Conservation (phyloP, 1,139 yeast species). For the Meyerozyma elateridarum region DNA sequence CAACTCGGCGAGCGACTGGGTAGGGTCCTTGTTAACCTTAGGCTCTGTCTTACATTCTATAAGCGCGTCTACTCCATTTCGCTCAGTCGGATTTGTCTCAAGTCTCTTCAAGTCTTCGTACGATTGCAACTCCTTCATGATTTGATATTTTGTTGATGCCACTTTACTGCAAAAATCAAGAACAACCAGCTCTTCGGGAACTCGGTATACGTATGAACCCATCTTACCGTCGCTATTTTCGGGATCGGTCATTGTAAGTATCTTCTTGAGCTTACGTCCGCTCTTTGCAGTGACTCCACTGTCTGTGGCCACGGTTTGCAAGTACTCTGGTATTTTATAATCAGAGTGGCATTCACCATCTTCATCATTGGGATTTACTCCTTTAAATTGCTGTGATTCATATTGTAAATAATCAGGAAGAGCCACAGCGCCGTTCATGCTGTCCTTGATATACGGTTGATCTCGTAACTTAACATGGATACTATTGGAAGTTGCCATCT, state of each 20-base stretch:
- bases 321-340: constrained; percentile 43
- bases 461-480: constrained; percentile 65
- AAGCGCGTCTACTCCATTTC: constrained; percentile 23
- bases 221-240: constrained; percentile 22
- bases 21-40: constrained; percentile 7
- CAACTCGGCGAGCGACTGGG: constrained; percentile 26
- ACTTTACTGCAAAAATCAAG: constrained; percentile 65
- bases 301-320: constrained; percentile 29
- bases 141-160: constrained; percentile 19
- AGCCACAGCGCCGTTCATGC: constrained; percentile 16
- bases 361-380: constrained; percentile 13
- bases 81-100: constrained; percentile 20
- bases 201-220: constrained; percentile 49
- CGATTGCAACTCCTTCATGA: constrained; percentile 22
- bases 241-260: constrained; percentile 33
- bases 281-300: constrained; percentile 45
- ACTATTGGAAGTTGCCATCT: constrained; percentile 43
- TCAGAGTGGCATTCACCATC: constrained; percentile 21
- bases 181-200: constrained; percentile 70
- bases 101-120: constrained; percentile 19
- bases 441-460: constrained; percentile 45
- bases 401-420: constrained; percentile 30
- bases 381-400: constrained; percentile 22
- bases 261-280: constrained; percentile 29
- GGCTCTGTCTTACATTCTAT: constrained; percentile 16